Conservation (phyloP, 2,329 filamentous ascomycete species). For the Exophiala calicioides region DNA sequence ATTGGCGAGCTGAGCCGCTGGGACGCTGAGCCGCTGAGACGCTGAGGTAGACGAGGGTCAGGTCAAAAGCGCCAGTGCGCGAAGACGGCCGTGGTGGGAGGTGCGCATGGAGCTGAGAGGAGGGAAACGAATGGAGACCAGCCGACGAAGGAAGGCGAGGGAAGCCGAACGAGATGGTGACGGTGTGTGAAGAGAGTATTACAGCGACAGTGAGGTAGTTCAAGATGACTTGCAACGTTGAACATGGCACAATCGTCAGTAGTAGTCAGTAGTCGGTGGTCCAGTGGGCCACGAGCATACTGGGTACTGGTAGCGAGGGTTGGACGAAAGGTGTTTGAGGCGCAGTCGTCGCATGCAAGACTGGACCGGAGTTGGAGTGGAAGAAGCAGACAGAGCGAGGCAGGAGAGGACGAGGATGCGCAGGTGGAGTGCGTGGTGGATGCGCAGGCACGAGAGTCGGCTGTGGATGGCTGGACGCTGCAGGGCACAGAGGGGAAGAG, state of each 20-base stretch:
- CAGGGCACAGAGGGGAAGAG: no score
- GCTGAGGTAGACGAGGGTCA: constrained; percentile 5
- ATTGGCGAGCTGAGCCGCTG: constrained; percentile 3
- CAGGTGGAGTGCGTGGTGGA: no score
- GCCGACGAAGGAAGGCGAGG: neutral
- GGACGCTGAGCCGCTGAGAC: no score
- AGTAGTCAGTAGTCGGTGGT: neutral
- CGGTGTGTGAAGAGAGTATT: constrained; percentile 1
- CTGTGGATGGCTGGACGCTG: no score
- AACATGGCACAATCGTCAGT: no score
- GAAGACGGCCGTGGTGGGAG: constrained; percentile 4
- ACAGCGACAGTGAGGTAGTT: no score
- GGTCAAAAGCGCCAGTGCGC: constrained; percentile 19
- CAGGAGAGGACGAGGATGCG: no score
- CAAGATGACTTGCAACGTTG: no score
- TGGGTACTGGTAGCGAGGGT: neutral
- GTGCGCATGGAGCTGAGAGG: constrained; percentile 17
- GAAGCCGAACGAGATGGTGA: neutral
- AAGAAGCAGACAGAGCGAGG: no score
- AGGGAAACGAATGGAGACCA: constrained; percentile 7
- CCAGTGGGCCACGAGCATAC: no score
- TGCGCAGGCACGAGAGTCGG: no score
- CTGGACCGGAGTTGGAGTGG: no score
- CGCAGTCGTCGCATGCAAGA: constrained; percentile 20
- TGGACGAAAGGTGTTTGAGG: constrained; percentile 11